Base-by-base conservation (phyloP, 768 basidiomycete genomes). In the Megacollybia marginata region DNA sequence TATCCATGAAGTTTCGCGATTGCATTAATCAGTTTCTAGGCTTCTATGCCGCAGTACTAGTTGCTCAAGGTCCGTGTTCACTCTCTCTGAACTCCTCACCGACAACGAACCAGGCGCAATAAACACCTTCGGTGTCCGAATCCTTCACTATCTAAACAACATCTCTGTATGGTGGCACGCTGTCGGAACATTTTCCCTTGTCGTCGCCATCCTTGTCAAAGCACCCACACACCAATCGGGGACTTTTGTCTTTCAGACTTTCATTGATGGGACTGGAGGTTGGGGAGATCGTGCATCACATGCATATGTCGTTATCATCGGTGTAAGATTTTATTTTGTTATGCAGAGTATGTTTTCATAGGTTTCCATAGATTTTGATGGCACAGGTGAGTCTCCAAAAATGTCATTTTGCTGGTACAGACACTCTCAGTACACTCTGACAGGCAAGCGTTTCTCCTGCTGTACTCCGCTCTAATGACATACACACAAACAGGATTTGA, bases 101-200 rank as follows among this genome's bases (percentile, higher is more conserved):
- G 46, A n/a, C 3, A 49, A 19, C 19, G 23, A 38, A 19, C n/a
- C 36, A 73, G 76, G 82, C 15, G 62, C 83, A 2, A 83, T 83
- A 54, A 89, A 88, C 64, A 85, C 85, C 0, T 88, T 89, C 56
- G 85, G 85, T 1, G 84, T 83, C 23, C 74, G 72, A 34, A 57
- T 84, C 6, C 70, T 89, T 11, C 76, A 79, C 47, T 69, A 81
- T 53, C 65, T 89, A 35, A 89, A 88, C 63, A 87, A 85, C 53
- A 62, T 84, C 16, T 88, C 85, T 1, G 73, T 89, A 5, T 79
- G 78, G 73, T 83, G 85, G 77, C 88, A 91, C 54, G 84, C 80
- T 1, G 50, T 83, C 38, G 88, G 88, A 16, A 85, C 88, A 1
- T 76, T 78, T 3, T 69, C 79, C 4, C 61, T 91, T 16, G 77